A percentile compares a stretch with the other conserved stretches of the same genome.
phyloP scores from a whole-genome alignment of 768 basidiomycete genomes.

The Podaxis sp. region DNA sequence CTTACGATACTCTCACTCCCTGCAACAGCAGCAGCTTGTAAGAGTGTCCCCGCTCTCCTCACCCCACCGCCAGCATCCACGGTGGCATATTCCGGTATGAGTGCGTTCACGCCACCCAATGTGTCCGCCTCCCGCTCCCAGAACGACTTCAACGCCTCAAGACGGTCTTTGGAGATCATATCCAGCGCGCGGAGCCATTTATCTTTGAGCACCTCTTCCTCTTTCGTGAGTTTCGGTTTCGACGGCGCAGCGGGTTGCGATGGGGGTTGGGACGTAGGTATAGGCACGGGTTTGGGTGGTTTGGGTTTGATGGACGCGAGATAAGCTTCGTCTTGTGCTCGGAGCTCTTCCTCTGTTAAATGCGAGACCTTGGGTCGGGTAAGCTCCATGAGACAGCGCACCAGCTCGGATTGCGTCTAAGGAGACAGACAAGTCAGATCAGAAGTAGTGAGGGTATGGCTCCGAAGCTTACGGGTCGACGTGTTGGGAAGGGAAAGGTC shows the following conservation, averaged over 20 bases:
- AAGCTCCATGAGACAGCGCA: constrained; percentile 84
- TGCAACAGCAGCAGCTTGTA: constrained; percentile 71
- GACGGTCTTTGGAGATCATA: constrained; percentile 82
- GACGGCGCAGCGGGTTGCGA: constrained; percentile 46
- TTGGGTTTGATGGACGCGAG: constrained; percentile 87
- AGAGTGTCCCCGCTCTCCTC: constrained; percentile 50
- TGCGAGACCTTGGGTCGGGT: constrained; percentile 83
- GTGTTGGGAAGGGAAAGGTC: constrained; percentile 94
- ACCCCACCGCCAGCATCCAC: background rate
- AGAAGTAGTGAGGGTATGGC: background rate
- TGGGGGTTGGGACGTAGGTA: constrained; percentile 28
- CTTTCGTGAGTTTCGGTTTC: constrained; percentile 64
- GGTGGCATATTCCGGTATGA: constrained; percentile 62
- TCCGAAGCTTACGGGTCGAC: constrained; percentile 71
- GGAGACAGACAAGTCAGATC: background rate
- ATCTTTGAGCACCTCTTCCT: constrained; percentile 77
- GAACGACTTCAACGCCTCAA: constrained; percentile 79
- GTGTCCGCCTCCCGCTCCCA: constrained; percentile 68
- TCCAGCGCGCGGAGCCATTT: constrained; percentile 85
- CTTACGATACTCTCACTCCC: constrained; percentile 74
- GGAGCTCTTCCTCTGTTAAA: constrained; percentile 81
- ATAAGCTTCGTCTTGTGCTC: constrained; percentile 84
- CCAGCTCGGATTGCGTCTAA: constrained; percentile 88
- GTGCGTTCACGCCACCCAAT: constrained; percentile 59
- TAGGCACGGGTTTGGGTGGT: constrained; percentile 44